Percentiles rank a stretch among this genome's conserved stretches.
Evolutionary conservation across 495 filamentous ascomycete species (phyloP).

Genomic region (Venustampulla echinocandica): DNA sequence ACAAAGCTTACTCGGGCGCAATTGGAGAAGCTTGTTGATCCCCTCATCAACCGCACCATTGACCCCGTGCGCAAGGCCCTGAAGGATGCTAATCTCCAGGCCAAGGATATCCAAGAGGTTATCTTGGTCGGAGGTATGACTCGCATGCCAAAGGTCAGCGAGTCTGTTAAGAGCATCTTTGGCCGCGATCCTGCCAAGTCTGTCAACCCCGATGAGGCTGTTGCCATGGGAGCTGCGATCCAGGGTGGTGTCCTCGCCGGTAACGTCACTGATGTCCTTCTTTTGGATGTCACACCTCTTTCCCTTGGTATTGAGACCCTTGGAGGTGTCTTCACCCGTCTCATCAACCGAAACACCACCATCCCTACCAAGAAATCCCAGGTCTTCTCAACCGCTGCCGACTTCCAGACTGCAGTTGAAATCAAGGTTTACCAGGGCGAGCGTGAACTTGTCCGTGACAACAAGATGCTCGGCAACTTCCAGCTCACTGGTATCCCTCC

Average conservation of each 20-base stretch:
- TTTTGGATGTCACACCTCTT: constrained; percentile 94
- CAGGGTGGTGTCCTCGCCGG: constrained; percentile 95
- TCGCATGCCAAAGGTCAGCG: constrained; percentile 98
- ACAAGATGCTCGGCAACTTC: constrained; percentile 99
- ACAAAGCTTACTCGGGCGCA: constrained; percentile 85
- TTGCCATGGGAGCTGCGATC: constrained; percentile 95
- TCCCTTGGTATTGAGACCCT: constrained; percentile 99
- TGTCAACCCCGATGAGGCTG: constrained; percentile 98
- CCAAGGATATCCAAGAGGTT: constrained; percentile 96
- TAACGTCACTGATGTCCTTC: constrained; percentile 91
- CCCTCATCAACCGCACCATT: constrained; percentile 74
- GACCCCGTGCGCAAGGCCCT: constrained; percentile 96
- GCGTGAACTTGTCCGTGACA: constrained; percentile 98
- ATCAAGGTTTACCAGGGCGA: constrained; percentile 99
- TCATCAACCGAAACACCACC: constrained; percentile 99
- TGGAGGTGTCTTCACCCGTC: constrained; percentile 96
- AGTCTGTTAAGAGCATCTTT: constrained; percentile 96
- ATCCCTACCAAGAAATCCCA: constrained; percentile 99
- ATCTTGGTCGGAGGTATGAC: constrained; percentile 99
- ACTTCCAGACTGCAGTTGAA: constrained; percentile 99
- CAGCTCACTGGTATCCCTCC: constrained; percentile 97
- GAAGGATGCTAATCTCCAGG: constrained; percentile 90
- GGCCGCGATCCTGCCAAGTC: constrained; percentile 97
- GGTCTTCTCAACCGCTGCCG: constrained; percentile 95
- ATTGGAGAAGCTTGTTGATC: constrained; percentile 88